Evolutionary conservation across 2,329 filamentous ascomycete species (phyloP).

Genomic region (Calonectria honghensis): DNA sequence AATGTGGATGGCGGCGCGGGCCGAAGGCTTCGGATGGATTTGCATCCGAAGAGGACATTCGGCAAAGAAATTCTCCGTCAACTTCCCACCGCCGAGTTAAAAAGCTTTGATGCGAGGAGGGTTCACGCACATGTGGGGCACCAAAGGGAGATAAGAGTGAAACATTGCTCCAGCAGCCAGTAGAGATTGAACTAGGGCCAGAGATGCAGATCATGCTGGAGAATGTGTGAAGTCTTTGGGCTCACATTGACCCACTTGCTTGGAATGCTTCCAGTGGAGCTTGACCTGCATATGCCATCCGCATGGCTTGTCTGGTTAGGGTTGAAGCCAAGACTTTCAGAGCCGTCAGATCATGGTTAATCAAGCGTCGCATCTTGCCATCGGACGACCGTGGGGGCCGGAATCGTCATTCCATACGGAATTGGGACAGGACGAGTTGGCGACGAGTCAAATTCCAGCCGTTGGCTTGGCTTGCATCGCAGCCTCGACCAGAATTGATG

Average conservation of each 20-base stretch:
- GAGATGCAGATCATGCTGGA: constrained; percentile 6
- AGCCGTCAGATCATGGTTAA: not conserved
- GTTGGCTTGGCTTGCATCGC: not conserved
- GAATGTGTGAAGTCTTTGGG: not conserved
- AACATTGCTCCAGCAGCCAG: not conserved
- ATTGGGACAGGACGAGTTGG: no score
- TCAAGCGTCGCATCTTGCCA: not conserved
- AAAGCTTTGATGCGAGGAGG: not conserved
- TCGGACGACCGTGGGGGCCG: not conserved
- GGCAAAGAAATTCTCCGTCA: not conserved
- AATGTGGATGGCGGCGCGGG: no score
- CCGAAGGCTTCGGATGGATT: no score
- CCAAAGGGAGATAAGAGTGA: not conserved
- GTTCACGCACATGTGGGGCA: not conserved
- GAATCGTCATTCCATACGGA: not conserved
- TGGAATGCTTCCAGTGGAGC: not conserved
- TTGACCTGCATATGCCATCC: not conserved
- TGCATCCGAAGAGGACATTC: no score
- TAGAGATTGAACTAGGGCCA: constrained; percentile 1
- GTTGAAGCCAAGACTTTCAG: not conserved
- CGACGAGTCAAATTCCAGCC: constrained; percentile 10
- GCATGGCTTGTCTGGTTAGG: not conserved
- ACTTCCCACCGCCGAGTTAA: not conserved
- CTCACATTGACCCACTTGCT: not conserved
- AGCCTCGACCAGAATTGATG: not conserved